Evolutionary conservation across 805 yeast species (phyloP).

Genomic region (Metschnikowia rubicola): DNA sequence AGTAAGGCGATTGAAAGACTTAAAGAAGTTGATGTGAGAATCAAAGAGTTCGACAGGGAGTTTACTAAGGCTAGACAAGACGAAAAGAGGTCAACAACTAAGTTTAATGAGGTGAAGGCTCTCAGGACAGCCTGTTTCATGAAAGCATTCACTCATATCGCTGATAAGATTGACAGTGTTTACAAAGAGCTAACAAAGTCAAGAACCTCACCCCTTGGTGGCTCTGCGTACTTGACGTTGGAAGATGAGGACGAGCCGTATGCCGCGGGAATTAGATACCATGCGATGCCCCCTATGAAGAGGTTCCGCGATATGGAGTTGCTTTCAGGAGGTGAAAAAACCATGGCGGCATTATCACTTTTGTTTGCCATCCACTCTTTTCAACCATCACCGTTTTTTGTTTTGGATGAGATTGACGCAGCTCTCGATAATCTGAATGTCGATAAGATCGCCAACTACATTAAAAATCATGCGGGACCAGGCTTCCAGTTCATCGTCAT

Average conservation of each 20-base stretch:
- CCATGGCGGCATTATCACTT: conserved; percentile 92
- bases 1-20: conserved; percentile 75
- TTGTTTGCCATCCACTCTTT: conserved; percentile 86
- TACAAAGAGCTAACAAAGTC: conserved; percentile 85
- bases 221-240: conserved; percentile 84
- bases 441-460: conserved; percentile 79
- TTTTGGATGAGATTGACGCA: conserved; percentile 96
- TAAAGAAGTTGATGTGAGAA: conserved; percentile 58
- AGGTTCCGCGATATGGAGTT: conserved; percentile 89
- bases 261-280: conserved; percentile 75
- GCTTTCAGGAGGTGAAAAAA: conserved; percentile 94
- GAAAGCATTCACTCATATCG: conserved; percentile 73
- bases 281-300: conserved; percentile 95
- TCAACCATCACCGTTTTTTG: conserved; percentile 94
- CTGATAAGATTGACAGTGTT: conserved; percentile 65
- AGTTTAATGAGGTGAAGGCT: conserved; percentile 57
- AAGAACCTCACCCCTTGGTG: conserved; percentile 73
- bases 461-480: conserved; percentile 69
- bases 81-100: conserved; percentile 52
- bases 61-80: conserved; percentile 56
- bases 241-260: conserved; percentile 92
- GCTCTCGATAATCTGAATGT: conserved; percentile 92
- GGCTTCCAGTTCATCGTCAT: conserved; percentile 89
- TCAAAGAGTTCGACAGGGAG: conserved; percentile 61
- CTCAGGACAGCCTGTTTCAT: conserved; percentile 62